Conservation (phyloP, 1,139 yeast species). For the Geotrichum europaeum region DNA sequence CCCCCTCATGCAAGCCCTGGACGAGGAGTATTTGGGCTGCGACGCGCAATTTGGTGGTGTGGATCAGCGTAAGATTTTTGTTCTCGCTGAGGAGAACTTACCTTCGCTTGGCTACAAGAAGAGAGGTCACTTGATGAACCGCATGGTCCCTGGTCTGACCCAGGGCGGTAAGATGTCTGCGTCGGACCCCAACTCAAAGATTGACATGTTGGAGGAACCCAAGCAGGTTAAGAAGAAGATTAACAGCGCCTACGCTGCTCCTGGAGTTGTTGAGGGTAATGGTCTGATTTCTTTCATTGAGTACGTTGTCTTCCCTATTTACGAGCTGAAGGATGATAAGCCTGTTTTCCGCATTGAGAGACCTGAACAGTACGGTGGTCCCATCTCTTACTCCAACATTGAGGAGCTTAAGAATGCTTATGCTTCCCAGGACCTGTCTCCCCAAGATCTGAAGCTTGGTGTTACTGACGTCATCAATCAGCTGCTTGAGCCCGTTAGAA, state of each 20-base stretch:
- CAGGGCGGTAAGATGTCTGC: conserved; percentile 99
- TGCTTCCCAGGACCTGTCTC: conserved; percentile 66
- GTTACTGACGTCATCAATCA: conserved; percentile 77
- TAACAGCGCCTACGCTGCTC: conserved; percentile 88
- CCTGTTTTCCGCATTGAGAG: conserved; percentile 71
- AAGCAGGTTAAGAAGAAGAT: conserved; percentile 84
- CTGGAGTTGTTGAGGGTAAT: conserved; percentile 87
- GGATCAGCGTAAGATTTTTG: conserved; percentile 97
- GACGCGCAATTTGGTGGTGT: conserved; percentile 99
- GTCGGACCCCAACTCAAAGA: conserved; percentile 95
- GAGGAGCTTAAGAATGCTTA: conserved; percentile 70
- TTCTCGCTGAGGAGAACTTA: conserved; percentile 91
- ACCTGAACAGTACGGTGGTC: conserved; percentile 97
- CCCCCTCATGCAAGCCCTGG: conserved; percentile 98
- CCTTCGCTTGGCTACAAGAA: conserved; percentile 86
- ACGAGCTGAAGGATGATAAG: conserved; percentile 54
- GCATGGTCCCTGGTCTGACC: conserved; percentile 95
- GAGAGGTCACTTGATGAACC: conserved; percentile 97
- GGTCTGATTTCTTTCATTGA: conserved; percentile 84
- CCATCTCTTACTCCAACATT: conserved; percentile 62
- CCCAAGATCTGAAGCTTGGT: conserved; percentile 91
- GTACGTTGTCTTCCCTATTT: conserved; percentile 78
- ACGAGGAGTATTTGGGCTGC: conserved; percentile 81
- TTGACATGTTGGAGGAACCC: conserved; percentile 86
- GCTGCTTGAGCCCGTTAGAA: conserved; percentile 78